phyloP scores from a whole-genome alignment of 768 basidiomycete genomes.

The Serendipita sp. region DNA sequence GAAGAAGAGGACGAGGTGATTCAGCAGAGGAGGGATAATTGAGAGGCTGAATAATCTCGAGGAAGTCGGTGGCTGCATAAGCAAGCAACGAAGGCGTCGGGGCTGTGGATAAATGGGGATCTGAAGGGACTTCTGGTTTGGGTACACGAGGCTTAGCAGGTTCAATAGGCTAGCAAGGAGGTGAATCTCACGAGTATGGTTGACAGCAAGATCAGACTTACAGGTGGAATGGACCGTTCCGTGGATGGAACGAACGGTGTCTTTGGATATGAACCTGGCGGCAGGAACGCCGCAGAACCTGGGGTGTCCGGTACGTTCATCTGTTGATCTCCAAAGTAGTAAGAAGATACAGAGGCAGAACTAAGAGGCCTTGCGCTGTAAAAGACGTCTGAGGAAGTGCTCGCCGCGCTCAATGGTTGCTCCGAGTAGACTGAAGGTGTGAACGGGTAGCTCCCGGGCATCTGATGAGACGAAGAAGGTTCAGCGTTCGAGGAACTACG shows the following conservation, averaged over 20 bases:
- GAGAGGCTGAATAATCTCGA: constrained; percentile 6
- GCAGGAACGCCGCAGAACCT: neutral
- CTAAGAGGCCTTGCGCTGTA: constrained; percentile 5
- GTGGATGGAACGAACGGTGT: neutral
- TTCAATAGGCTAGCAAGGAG: neutral
- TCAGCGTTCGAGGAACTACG: constrained; percentile 5
- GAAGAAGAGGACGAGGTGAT: constrained; percentile 47
- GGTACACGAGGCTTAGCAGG: constrained; percentile 7
- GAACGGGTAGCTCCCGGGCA: constrained; percentile 2
- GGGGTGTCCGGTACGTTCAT: neutral
- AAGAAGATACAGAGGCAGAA: neutral
- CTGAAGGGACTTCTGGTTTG: constrained; percentile 13
- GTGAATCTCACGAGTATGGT: neutral
- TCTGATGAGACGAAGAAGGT: neutral
- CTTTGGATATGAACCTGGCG: constrained; percentile 1
- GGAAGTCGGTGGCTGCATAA: neutral
- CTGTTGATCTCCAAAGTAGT: neutral
- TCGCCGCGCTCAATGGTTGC: neutral
- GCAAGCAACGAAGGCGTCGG: neutral
- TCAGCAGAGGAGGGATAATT: constrained; percentile 30
- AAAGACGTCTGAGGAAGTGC: neutral
- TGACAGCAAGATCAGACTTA: neutral
- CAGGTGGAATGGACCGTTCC: neutral
- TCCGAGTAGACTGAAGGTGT: neutral
- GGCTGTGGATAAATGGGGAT: constrained; percentile 13